Conservation (phyloP, 768 basidiomycete genomes). For the Russula sp. region DNA sequence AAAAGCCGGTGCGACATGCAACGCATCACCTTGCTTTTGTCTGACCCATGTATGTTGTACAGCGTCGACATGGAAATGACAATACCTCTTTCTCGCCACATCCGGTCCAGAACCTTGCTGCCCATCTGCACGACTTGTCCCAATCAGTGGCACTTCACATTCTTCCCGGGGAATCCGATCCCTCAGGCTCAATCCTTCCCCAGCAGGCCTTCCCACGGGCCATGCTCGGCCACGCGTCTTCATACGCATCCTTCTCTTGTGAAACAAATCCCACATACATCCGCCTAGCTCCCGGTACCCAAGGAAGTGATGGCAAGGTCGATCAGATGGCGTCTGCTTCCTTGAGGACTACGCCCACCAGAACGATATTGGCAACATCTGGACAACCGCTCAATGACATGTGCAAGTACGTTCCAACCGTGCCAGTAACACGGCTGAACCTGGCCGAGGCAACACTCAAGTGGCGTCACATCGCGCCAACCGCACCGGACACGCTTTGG, state of each 20-base stretch:
- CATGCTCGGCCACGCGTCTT: constrained; percentile 67
- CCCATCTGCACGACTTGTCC: constrained; percentile 66
- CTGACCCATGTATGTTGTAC: not conserved
- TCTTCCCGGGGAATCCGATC: constrained; percentile 83
- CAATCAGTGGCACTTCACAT: constrained; percentile 79
- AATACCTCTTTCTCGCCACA: constrained; percentile 61
- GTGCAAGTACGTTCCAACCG: constrained; percentile 80
- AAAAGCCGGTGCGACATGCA: constrained; percentile 42
- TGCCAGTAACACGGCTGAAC: constrained; percentile 61
- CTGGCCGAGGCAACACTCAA: constrained; percentile 73
- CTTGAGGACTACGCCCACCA: constrained; percentile 23
- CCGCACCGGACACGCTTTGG: constrained; percentile 97
- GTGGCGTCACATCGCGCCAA: constrained; percentile 98
- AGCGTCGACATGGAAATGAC: constrained; percentile 67
- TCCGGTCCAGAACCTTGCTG: constrained; percentile 63
- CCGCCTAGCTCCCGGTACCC: constrained; percentile 43
- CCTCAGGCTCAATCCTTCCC: constrained; percentile 81
- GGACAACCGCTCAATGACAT: constrained; percentile 95
- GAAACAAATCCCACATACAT: constrained; percentile 91
- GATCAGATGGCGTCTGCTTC: constrained; percentile 3
- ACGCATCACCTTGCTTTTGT: not conserved
- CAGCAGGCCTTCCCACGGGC: constrained; percentile 90
- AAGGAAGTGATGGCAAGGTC: constrained; percentile 28
- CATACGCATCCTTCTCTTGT: constrained; percentile 57
- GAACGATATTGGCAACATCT: constrained; percentile 73